Conservation (phyloP, 441 rosid species). For the Cnidoscolus chayamansa region DNA sequence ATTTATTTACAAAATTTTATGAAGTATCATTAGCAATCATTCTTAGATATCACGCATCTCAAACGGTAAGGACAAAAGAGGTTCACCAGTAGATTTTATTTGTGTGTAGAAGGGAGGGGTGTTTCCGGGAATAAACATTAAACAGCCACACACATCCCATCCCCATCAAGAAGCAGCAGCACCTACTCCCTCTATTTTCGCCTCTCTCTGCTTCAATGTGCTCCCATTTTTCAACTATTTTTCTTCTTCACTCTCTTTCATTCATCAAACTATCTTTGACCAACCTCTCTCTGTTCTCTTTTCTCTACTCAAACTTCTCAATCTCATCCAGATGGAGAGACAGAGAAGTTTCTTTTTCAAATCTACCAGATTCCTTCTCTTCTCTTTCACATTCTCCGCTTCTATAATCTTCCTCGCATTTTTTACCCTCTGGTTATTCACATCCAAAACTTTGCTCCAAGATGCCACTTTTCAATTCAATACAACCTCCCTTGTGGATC, state of each 20-base stretch:
- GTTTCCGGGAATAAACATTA: neutral
- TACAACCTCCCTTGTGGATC: constrained; percentile 22
- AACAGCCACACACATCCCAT: neutral
- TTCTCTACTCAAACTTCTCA: neutral
- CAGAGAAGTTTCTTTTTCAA: constrained; percentile 68
- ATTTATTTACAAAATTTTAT: too few species aligned
- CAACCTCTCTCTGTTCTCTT: neutral
- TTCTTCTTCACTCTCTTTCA: neutral
- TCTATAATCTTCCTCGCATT: constrained; percentile 49
- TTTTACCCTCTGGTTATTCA: constrained; percentile 53
- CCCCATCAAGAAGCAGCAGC: neutral
- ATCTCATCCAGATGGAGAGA: constrained; percentile 53
- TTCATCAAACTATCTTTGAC: neutral
- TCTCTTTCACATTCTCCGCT: constrained; percentile 49
- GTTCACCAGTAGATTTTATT: too few species aligned
- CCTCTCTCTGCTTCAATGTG: neutral
- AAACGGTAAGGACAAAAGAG: too few species aligned
- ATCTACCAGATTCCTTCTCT: constrained; percentile 50
- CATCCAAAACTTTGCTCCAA: constrained; percentile 44
- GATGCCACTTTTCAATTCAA: constrained; percentile 45
- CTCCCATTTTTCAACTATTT: constrained; percentile 21
- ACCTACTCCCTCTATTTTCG: constrained; percentile 2
- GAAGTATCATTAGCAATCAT: too few species aligned
- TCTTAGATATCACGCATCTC: too few species aligned
- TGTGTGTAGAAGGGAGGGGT: neutral